phyloP scores from a whole-genome alignment of 805 yeast genomes.

The Metschnikowia noctiluminum region DNA sequence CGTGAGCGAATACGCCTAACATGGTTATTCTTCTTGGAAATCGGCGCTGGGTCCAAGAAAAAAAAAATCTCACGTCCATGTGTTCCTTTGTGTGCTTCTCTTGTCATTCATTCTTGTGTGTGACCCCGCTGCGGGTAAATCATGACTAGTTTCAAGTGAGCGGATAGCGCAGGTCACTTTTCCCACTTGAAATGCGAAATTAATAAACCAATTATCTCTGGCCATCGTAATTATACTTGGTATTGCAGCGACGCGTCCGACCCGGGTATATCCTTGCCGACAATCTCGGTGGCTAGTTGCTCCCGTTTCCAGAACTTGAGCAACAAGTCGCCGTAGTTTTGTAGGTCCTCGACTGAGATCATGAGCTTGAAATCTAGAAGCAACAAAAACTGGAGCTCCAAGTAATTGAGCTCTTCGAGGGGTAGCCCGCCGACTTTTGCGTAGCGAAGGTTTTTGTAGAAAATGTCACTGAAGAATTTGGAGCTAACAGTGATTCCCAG shows the following conservation, averaged over 20 bases:
- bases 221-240: background rate
- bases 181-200: background rate
- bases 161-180: background rate
- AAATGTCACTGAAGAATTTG: slow-evolving; percentile 90
- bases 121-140: no score
- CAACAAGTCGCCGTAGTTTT: slow-evolving; percentile 82
- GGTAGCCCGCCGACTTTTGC: slow-evolving; percentile 97
- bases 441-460: slow-evolving; percentile 89
- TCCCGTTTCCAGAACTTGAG: slow-evolving; percentile 82
- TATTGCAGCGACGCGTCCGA: background rate
- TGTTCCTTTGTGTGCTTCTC: background rate
- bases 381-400: slow-evolving; percentile 84
- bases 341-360: slow-evolving; percentile 87
- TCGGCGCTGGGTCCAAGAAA: background rate
- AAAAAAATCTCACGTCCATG: no score
- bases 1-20: background rate
- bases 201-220: no score
- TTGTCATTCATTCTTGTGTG: background rate
- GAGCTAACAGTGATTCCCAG: slow-evolving; percentile 95
- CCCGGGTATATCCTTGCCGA: slow-evolving; percentile 4
- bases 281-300: slow-evolving; percentile 43
- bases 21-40: background rate
- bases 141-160: no score
- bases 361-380: slow-evolving; percentile 81
- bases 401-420: slow-evolving; percentile 84